Evolutionary conservation across 768 basidiomycete species (phyloP), one percentile per base, ranked within the genome.

Genomic region (Pholiota molesta): DNA sequence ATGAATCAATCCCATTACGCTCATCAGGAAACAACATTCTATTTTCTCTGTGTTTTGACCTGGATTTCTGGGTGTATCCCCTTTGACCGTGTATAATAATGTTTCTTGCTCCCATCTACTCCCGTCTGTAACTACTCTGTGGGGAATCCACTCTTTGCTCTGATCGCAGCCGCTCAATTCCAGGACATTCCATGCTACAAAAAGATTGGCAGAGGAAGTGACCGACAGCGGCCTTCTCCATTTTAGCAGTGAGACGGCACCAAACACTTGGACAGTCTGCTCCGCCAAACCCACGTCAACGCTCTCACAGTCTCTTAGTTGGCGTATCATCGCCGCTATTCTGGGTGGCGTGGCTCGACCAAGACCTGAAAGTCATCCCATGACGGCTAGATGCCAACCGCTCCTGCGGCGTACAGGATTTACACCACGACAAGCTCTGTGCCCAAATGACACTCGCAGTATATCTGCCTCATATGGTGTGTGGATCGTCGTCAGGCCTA

Each of bases 401-500:
- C 17, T 44, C 17, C 42, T 31, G 47, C 3, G 23, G 47, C 13
- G 47, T 21, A 49, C 47, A 23, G 47, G 47, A 31, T 19, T 21
- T 26, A 26, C 23, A 29, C 33, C 53, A 40, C 19, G 29, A 39
- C 53, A 35, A 55, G 33, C 33, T 55, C 35, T 19, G 17, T 35
- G 33, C 39, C 39, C 53, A 16, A 55, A 55, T 55, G 53, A 26
- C 53, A 35, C 31, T 55, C 31, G 14, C 28, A 37, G 53, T 13
- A 16, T 39, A 49, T 49, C 23, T 49, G 47, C 47, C 31, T 11
- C 26, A 35, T 39, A 37, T 9, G 13, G 47, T 49, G 47, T 10
- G 6, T 23, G 45, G 57, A 58, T 58, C 37, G 29, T 58, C 57
- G 45, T 47, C 35, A 58, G 45, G 40, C 26, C 45, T 58, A 58